A percentile compares a stretch with the other conserved stretches of the same genome.
Conservation (phyloP, 768 basidiomycete genomes). For the Russula sp. region DNA sequence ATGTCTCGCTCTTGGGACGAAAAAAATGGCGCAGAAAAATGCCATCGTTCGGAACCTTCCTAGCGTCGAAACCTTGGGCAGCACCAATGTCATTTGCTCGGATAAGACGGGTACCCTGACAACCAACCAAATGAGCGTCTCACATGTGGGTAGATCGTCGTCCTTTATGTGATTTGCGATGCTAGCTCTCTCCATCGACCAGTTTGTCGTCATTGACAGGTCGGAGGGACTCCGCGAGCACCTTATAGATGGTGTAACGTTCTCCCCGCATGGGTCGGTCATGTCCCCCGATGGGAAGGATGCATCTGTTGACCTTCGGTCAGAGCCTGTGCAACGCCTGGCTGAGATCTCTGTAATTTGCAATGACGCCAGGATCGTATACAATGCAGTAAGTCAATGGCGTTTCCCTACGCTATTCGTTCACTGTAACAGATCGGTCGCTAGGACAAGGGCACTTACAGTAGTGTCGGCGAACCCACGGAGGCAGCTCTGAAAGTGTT, state of each 20-base stretch:
- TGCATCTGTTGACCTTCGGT: conserved; percentile 46
- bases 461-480: conserved; percentile 91
- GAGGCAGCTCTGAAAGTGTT: conserved; percentile 95
- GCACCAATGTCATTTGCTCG: conserved; percentile 97
- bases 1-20: conserved; percentile 91
- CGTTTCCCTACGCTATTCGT: background rate
- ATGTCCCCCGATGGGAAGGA: conserved; percentile 57
- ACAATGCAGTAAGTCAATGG: conserved; percentile 50
- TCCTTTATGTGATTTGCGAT: background rate
- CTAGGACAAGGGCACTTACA: conserved; percentile 73
- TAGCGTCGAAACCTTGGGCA: conserved; percentile 94
- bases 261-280: conserved; percentile 76
- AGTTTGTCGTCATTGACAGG: conserved; percentile 74
- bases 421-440: conserved; percentile 11
- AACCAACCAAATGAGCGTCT: conserved; percentile 96
- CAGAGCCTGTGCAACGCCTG: conserved; percentile 71
- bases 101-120: conserved; percentile 98
- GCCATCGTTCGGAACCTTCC: conserved; percentile 96
- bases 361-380: conserved; percentile 89
- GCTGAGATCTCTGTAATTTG: conserved; percentile 91
- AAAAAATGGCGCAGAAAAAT: conserved; percentile 99
- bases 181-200: background rate
- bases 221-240: conserved; percentile 54
- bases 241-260: conserved; percentile 86
- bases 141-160: conserved; percentile 42